Percentiles rank a stretch among this genome's conserved stretches.
phyloP scores from a whole-genome alignment of 768 basidiomycete genomes.

The Lentinula detonsa region DNA sequence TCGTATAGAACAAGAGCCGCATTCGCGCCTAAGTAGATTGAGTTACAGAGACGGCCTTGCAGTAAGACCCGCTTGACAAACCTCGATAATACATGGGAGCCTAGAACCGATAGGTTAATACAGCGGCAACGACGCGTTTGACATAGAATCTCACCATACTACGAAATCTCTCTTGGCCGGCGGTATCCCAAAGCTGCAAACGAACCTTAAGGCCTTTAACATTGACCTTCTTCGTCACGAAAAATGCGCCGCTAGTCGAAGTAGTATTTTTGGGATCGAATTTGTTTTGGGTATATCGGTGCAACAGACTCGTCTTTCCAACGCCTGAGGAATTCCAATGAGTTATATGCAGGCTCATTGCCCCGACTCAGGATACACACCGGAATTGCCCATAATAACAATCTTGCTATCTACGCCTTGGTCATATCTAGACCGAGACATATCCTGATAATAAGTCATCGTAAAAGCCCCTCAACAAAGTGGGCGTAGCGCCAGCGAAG shows the following conservation, averaged over 20 bases:
- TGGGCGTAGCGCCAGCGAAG: conserved; percentile 4
- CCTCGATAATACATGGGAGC: conserved; percentile 95
- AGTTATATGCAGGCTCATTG: not conserved
- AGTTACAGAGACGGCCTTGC: not conserved
- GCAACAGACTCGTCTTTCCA: conserved; percentile 87
- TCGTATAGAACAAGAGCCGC: conserved; percentile 94
- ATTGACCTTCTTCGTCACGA: conserved; percentile 88
- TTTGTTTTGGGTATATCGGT: conserved; percentile 86
- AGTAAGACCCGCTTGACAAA: conserved; percentile 17
- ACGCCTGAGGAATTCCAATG: conserved; percentile 49
- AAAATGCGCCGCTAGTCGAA: conserved; percentile 89
- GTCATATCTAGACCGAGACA: conserved; percentile 64
- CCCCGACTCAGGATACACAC: conserved; percentile 15
- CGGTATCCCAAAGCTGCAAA: conserved; percentile 89
- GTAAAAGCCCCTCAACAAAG: conserved; percentile 12
- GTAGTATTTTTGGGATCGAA: conserved; percentile 86
- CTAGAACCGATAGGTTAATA: conserved; percentile 27
- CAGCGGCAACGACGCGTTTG: conserved; percentile 1
- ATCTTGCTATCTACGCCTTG: conserved; percentile 92
- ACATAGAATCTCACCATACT: conserved; percentile 51
- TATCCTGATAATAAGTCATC: conserved; percentile 49
- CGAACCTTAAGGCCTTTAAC: conserved; percentile 83
- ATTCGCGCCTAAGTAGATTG: conserved; percentile 59
- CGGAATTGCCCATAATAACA: conserved; percentile 86
- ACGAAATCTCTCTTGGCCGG: conserved; percentile 89